phyloP scores from a whole-genome alignment of 192 early-diverging fungal species.

The Geosiphon pyriformis region DNA sequence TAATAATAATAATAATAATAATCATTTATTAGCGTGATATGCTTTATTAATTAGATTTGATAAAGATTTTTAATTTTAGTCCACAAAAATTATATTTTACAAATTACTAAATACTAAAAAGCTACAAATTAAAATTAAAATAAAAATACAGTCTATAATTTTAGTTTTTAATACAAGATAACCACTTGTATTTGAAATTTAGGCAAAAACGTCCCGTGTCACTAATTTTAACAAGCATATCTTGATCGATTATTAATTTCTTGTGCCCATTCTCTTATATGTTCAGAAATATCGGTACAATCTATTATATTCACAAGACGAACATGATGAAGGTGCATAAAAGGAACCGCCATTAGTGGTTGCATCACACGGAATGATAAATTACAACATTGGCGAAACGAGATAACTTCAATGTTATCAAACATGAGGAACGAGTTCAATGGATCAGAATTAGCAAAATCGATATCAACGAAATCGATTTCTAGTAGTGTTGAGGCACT shows the following conservation, averaged over 20 bases:
- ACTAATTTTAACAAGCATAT: background rate
- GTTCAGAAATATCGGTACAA: background rate
- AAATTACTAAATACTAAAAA: no score
- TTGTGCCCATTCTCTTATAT: background rate
- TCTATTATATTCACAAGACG: background rate
- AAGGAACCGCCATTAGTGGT: background rate
- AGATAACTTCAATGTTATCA: background rate
- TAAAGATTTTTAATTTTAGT: no score
- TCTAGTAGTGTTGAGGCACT: background rate
- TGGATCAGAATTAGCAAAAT: background rate
- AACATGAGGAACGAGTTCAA: background rate
- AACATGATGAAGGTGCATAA: background rate
- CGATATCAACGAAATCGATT: background rate
- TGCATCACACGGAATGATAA: background rate
- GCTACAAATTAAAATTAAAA: no score
- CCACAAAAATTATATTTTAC: no score
- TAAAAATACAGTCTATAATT: no score
- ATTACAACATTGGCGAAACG: background rate
- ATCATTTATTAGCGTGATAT: no score
- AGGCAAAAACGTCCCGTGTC: no score
- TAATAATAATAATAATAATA: no score
- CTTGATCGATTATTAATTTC: background rate
- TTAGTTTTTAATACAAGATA: no score
- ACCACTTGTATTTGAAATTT: no score
- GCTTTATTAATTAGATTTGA: no score